A percentile compares a stretch with the other conserved stretches of the same genome.
Conservation (phyloP, 805 yeast genomes). For the Candida nitratophila region DNA sequence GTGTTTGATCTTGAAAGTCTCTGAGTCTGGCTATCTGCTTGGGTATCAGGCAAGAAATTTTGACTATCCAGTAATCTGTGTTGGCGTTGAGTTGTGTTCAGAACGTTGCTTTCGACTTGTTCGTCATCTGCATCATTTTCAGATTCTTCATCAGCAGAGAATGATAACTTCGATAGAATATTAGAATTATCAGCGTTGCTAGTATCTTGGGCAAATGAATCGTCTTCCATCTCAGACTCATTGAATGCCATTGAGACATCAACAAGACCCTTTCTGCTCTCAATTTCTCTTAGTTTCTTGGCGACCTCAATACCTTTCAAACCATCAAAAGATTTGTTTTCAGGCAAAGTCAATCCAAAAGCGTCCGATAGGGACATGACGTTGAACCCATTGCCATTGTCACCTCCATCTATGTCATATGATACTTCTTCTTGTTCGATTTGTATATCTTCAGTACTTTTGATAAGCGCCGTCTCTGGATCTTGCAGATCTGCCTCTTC, state of each 20-base stretch:
- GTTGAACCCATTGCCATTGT: conserved; percentile 6
- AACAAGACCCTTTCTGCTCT: conserved; percentile 1
- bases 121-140: conserved; percentile 18
- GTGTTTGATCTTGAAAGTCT: neutral
- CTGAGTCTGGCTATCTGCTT: conserved; percentile 15
- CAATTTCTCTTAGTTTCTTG: conserved; percentile 11
- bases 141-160: conserved; percentile 6
- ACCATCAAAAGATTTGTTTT: conserved; percentile 12
- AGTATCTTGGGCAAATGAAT: neutral
- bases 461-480: conserved; percentile 5
- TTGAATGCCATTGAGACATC: neutral
- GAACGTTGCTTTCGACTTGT: conserved; percentile 7
- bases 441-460: neutral
- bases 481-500: conserved; percentile 15
- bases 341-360: conserved; percentile 17
- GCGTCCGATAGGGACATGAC: conserved; percentile 20
- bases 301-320: conserved; percentile 12
- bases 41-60: conserved; percentile 23
- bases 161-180: neutral
- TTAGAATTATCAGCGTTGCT: neutral
- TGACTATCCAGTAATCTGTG: conserved; percentile 19
- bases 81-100: too few species aligned
- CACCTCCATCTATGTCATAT: conserved; percentile 11
- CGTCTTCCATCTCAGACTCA: neutral
- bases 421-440: conserved; percentile 13